Percentiles rank a stretch among this genome's conserved stretches.
Evolutionary conservation across 169 alveolate genomes (phyloP).

Genomic region (Plasmodium knowlesi): DNA sequence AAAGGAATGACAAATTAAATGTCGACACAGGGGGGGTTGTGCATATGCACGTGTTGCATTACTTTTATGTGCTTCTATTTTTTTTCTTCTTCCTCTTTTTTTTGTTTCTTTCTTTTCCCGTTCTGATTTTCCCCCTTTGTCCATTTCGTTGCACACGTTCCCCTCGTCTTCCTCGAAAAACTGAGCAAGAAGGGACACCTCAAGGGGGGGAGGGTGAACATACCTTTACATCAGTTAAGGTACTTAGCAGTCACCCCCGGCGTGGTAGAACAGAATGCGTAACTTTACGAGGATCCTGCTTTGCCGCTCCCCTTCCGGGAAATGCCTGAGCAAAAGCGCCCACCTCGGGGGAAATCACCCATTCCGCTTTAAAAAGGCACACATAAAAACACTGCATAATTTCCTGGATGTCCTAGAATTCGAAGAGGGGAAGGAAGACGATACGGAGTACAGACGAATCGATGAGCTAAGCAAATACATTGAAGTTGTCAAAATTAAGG

Average conservation of each 20-base stretch:
- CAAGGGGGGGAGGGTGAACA: not conserved
- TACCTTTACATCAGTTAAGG: not conserved
- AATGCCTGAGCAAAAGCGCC: not conserved
- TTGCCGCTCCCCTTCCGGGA: not conserved
- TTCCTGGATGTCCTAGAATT: constrained; percentile 33
- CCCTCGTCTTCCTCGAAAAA: not conserved
- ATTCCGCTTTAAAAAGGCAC: not conserved
- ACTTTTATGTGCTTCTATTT: not conserved
- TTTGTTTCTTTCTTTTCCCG: not conserved
- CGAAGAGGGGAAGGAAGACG: constrained; percentile 32
- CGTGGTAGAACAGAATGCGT: not conserved
- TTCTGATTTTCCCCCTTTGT: not conserved
- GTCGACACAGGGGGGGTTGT: not conserved
- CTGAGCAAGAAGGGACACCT: not conserved
- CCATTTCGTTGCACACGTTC: not conserved
- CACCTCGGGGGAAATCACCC: not conserved
- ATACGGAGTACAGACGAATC: constrained; percentile 37
- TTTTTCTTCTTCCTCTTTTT: not conserved
- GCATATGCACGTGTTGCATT: not conserved
- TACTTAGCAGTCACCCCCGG: not conserved
- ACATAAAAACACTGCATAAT: constrained; percentile 3
- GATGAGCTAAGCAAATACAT: constrained; percentile 64
- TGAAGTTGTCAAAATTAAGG: constrained; percentile 27
- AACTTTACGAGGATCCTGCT: not conserved
- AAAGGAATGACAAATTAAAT: not conserved